Evolutionary conservation across 805 yeast genomes (phyloP).

Genomic region (Candida koratica): DNA sequence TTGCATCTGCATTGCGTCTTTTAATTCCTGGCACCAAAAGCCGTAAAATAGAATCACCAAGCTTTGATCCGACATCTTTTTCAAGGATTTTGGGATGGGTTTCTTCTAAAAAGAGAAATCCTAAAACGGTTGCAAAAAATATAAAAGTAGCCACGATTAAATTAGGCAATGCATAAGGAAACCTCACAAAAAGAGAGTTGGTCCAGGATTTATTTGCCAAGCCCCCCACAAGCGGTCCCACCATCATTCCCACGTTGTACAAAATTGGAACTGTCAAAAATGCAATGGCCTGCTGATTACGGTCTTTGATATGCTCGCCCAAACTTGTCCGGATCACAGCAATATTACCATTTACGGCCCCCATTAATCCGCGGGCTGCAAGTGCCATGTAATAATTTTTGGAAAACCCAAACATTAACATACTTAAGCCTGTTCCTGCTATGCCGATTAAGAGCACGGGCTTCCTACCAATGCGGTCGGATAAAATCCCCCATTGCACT

Average conservation of each 20-base stretch:
- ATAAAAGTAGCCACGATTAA: constrained; percentile 28
- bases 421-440: constrained; percentile 44
- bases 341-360: constrained; percentile 57
- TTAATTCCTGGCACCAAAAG: constrained; percentile 18
- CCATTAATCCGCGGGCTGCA: constrained; percentile 50
- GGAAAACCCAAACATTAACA: constrained; percentile 51
- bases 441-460: constrained; percentile 49
- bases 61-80: constrained; percentile 26
- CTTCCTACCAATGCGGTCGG: constrained; percentile 55
- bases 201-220: constrained; percentile 19
- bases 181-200: constrained; percentile 6
- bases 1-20: neutral
- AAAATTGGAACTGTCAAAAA: constrained; percentile 56
- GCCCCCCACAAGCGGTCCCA: constrained; percentile 58
- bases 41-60: constrained; percentile 27
- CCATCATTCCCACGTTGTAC: constrained; percentile 54
- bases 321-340: constrained; percentile 58
- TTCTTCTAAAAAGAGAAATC: constrained; percentile 33
- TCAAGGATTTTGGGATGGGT: constrained; percentile 23
- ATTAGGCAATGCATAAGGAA: constrained; percentile 36
- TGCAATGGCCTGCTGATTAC: constrained; percentile 58
- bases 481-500: constrained; percentile 54
- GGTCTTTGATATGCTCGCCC: constrained; percentile 55
- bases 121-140: constrained; percentile 21
- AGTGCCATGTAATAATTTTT: constrained; percentile 50